A percentile compares a stretch with the other conserved stretches of the same genome.
Evolutionary conservation across 2,329 filamentous ascomycete genomes (phyloP).

Genomic region (Neofusicoccum parvum): DNA sequence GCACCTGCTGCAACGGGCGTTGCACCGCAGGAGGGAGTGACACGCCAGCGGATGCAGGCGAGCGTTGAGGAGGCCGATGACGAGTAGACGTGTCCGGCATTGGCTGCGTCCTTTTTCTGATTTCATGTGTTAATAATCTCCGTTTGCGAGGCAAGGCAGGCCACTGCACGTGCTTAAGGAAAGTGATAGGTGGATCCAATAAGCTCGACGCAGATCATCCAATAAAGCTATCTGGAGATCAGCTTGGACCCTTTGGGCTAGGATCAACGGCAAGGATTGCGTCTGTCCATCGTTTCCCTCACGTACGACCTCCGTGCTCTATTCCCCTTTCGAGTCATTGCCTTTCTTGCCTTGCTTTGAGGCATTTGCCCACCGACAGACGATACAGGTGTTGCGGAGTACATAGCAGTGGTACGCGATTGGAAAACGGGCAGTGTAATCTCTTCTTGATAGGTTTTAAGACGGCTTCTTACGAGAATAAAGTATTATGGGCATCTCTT

Average conservation of each 20-base stretch:
- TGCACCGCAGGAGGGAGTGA: conserved; percentile 7
- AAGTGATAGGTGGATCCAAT: conserved; percentile 16
- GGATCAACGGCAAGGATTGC: conserved; percentile 12
- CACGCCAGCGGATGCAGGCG: conserved; percentile 35
- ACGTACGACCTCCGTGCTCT: neutral
- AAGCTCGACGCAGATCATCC: conserved; percentile 10
- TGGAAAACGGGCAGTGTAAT: neutral
- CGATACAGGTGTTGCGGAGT: conserved; percentile 4
- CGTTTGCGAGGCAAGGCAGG: conserved; percentile 4
- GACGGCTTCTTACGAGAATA: neutral
- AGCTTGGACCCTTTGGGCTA: conserved; percentile 3
- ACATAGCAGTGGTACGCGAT: neutral
- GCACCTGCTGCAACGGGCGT: conserved; percentile 18
- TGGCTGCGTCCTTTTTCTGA: conserved; percentile 3
- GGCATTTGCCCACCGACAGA: neutral
- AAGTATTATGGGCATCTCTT: neutral
- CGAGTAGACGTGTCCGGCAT: conserved; percentile 26
- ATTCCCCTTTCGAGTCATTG: neutral
- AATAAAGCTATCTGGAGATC: conserved; percentile 13
- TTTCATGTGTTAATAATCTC: conserved; percentile 16
- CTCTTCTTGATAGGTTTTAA: neutral
- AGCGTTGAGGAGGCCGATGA: conserved; percentile 43
- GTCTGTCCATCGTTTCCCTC: neutral
- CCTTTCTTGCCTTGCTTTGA: neutral
- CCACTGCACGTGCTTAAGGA: neutral